phyloP scores from a whole-genome alignment of 306 rosid species.

The Dryas drummondii region DNA sequence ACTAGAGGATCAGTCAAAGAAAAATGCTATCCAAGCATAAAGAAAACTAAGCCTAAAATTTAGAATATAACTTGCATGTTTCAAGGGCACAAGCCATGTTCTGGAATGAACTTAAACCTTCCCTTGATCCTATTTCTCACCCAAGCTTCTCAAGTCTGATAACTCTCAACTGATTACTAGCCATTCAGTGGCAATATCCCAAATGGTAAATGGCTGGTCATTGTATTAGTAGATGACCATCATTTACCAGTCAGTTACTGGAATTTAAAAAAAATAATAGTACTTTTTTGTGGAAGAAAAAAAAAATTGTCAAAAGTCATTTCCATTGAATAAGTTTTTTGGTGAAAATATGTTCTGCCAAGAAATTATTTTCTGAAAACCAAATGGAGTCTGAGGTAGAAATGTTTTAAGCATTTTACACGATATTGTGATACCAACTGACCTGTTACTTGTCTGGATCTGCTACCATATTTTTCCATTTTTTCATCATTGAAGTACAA shows the following conservation, averaged over 20 bases:
- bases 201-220: neutral
- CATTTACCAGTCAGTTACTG: neutral
- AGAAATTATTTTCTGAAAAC: neutral
- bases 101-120: neutral
- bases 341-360: neutral
- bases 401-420: neutral
- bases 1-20: neutral
- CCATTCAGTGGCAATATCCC: neutral
- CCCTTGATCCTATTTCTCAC: neutral
- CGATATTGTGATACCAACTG: neutral
- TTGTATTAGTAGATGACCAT: neutral
- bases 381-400: neutral
- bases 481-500: constrained; percentile 11
- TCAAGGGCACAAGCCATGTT: neutral
- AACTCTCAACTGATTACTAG: neutral
- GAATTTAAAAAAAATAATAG: neutral
- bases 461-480: neutral
- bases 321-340: neutral
- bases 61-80: neutral
- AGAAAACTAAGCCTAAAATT: neutral
- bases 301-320: neutral
- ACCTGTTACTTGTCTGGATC: neutral
- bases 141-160: neutral
- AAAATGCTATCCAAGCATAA: neutral
- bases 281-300: neutral